Conservation (phyloP, 228 moss, liverwort and hornwort genomes). For the Sphagnum magellanicum region DNA sequence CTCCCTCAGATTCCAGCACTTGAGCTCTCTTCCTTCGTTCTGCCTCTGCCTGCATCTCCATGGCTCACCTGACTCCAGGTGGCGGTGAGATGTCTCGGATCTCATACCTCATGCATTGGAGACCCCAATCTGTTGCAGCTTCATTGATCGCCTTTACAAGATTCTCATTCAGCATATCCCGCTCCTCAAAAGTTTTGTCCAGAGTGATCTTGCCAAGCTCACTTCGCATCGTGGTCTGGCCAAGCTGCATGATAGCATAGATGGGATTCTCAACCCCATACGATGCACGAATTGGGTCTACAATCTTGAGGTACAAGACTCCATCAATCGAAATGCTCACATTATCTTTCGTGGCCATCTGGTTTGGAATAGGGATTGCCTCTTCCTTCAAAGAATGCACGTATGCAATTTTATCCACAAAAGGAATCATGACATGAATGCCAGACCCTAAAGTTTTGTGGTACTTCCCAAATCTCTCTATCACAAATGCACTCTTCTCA, state of each 20-base stretch:
- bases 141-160: conserved; percentile 95
- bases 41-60: conserved; percentile 99
- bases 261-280: conserved; percentile 99
- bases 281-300: conserved; percentile 92
- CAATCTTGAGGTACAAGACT: conserved; percentile 90
- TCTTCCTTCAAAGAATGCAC: conserved; percentile 98
- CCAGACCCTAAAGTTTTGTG: conserved; percentile 91
- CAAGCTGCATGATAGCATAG: conserved; percentile 95
- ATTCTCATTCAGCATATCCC: conserved; percentile 92
- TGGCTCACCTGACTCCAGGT: conserved; percentile 92
- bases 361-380: conserved; percentile 93
- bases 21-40: conserved; percentile 96
- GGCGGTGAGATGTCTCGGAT: conserved; percentile 97
- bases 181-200: conserved; percentile 97
- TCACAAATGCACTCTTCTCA: conserved; percentile 97
- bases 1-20: conserved; percentile 98
- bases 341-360: conserved; percentile 94
- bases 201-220: conserved; percentile 98
- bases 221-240: conserved; percentile 96
- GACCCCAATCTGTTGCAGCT: conserved; percentile 94
- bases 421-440: conserved; percentile 87
- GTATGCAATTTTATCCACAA: conserved; percentile 92
- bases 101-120: conserved; percentile 91
- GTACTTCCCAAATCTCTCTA: conserved; percentile 98
- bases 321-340: conserved; percentile 99